Conservation (phyloP, 805 yeast species). For the Alloascoidea hylecoeti region DNA sequence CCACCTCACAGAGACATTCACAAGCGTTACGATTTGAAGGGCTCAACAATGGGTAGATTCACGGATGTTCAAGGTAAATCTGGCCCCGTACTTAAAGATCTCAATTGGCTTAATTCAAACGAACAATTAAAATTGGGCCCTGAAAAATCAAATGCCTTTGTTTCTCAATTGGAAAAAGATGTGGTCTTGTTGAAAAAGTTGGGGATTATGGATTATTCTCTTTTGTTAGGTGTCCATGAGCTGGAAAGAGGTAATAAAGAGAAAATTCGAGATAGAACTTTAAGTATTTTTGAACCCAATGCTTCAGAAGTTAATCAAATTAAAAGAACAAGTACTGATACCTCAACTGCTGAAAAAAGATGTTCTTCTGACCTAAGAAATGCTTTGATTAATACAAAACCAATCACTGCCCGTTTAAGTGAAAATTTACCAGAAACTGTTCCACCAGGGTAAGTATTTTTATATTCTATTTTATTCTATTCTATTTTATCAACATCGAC, state of each 20-base stretch:
- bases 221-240: slow-evolving; percentile 81
- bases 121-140: slow-evolving; percentile 66
- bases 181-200: slow-evolving; percentile 56
- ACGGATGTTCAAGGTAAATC: slow-evolving; percentile 6
- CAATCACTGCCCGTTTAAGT: slow-evolving; percentile 5
- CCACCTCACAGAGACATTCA: slow-evolving; percentile 89
- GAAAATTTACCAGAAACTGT: slow-evolving; percentile 7
- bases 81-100: slow-evolving; percentile 58
- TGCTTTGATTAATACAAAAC: slow-evolving; percentile 2
- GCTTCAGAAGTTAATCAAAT: slow-evolving; percentile 4
- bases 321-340: slow-evolving; percentile 4
- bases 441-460: no score
- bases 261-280: slow-evolving; percentile 18
- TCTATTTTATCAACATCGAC: no score
- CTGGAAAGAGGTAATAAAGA: slow-evolving; percentile 39
- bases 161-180: slow-evolving; percentile 63
- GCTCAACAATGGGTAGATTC: slow-evolving; percentile 76
- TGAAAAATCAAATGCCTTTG: slow-evolving; percentile 37
- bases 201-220: slow-evolving; percentile 92
- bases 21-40: slow-evolving; percentile 80
- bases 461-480: no score
- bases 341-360: no score
- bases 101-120: slow-evolving; percentile 68
- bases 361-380: background rate
- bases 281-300: slow-evolving; percentile 20